These are phyloP conservation scores for Bifiguratus adelaidae DNA, from an alignment of 192 early-diverging fungal species.

Conservation along the genomic window DNA sequence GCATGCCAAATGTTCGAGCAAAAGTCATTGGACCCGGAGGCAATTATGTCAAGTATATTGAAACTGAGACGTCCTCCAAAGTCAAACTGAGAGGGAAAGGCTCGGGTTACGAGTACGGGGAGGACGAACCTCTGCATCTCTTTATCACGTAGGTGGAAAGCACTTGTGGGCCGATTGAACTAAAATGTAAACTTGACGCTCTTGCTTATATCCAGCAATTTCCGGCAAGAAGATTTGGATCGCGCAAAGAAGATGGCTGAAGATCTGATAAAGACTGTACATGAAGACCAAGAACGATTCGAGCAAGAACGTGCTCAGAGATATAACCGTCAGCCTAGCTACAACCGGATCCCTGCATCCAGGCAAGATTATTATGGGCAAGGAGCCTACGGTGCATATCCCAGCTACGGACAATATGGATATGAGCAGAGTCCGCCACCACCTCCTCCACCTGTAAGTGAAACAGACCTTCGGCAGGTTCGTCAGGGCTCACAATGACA, in stretches of 20 bases:
- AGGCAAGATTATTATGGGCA: slow-evolving; percentile 16
- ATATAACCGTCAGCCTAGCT: slow-evolving; percentile 12
- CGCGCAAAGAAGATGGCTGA: slow-evolving; percentile 57
- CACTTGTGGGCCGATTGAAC: neutral
- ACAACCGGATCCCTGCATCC: slow-evolving; percentile 8
- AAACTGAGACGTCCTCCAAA: slow-evolving; percentile 61
- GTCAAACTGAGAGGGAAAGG: slow-evolving; percentile 79
- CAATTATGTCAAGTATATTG: slow-evolving; percentile 80
- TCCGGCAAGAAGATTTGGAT: slow-evolving; percentile 51
- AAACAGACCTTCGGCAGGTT: slow-evolving; percentile 2
- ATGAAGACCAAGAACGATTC: slow-evolving; percentile 48
- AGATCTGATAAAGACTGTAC: slow-evolving; percentile 73
- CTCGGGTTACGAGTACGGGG: slow-evolving; percentile 74
- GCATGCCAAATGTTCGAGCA: slow-evolving; percentile 72
- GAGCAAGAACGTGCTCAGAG: slow-evolving; percentile 21
- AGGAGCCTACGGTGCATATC: neutral
- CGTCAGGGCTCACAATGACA: slow-evolving; percentile 2
- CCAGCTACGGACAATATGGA: neutral
- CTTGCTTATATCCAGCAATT: slow-evolving; percentile 31
- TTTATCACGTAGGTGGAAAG: slow-evolving; percentile 55
- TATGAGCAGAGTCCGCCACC: neutral
- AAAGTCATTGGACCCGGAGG: slow-evolving; percentile 81
- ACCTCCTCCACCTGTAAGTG: slow-evolving; percentile 12
- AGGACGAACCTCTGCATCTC: slow-evolving; percentile 72
- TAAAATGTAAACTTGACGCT: neutral